Evolutionary conservation across 2,329 filamentous ascomycete genomes (phyloP), one percentile per base, ranked within the genome.

Genomic region (Neofusicoccum cordaticola): DNA sequence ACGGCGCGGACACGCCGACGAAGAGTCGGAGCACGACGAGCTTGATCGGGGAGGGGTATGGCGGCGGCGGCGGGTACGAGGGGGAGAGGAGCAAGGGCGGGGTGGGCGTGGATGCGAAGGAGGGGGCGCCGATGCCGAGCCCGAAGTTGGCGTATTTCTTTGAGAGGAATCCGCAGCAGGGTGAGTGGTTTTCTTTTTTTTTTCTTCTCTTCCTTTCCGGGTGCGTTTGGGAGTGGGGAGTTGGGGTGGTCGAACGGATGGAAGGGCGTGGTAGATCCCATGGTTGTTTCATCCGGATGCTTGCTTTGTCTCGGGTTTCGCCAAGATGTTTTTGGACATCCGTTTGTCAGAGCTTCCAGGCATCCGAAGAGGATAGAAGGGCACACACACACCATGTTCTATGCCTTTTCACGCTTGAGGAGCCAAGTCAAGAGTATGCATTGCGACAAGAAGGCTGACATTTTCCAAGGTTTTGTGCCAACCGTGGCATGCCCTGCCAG

Each of bases 401-500:
- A 3, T 22, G 22, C 22, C 22, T 22, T 3, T 22, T 3, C 22
- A 22, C 22, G 22, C 22, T 22, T 22, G 22, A 22, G 2, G 22
- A 22, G 5, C 4, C 27, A 7, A 31, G 27, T 7, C 4, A 7
- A 1, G 6, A 31, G 5, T 31, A 31, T 7, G 27, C 27, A 7
- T 31, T 31, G 27, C 27, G 27, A 31, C 27, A 4, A 31, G 37
- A 39, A 7, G 9, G 17, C 37, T 63, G 8, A 63, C 31, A 8
- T 31, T 9, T 56, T 17, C 31, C 9, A 13, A 63, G 71, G 73
- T 19, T 79, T 79, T 64, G 70, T 68, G 19, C 77, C 77, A 9
- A 69, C 66, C 1, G 70, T 76, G 19, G 73, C 74, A 47, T 79
- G 77, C 61, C 75, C 77, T 4, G 76, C 77, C 8, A 65, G 71